phyloP scores from a whole-genome alignment of 2,329 filamentous ascomycete species.

The Fusarium caatingaense region DNA sequence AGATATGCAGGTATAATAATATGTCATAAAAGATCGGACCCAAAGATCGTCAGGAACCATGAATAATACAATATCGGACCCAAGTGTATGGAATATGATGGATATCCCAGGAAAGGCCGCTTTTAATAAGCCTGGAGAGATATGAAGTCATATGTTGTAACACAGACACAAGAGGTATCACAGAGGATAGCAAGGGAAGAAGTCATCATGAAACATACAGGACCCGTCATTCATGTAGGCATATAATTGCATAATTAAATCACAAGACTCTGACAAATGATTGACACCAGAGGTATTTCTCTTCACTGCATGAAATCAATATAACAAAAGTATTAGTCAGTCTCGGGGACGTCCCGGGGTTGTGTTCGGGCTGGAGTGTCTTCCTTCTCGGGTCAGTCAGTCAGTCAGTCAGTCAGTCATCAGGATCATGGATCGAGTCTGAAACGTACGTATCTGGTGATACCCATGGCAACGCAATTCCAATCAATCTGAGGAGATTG shows the following conservation, averaged over 20 bases:
- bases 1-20: neutral
- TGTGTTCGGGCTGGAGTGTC: conserved; percentile 22
- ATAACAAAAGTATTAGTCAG: conserved; percentile 28
- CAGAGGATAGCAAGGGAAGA: neutral
- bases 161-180: neutral
- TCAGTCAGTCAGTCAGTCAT: neutral
- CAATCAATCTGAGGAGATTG: conserved; percentile 44
- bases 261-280: neutral
- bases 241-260: neutral
- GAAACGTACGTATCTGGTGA: conserved; percentile 24
- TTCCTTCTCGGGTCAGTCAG: neutral
- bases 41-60: neutral
- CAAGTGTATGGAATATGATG: neutral
- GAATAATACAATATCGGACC: neutral
- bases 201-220: neutral
- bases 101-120: neutral
- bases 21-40: neutral
- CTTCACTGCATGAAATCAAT: conserved; percentile 27
- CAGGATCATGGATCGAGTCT: conserved; percentile 13
- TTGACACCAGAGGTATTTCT: neutral
- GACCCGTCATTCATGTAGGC: neutral
- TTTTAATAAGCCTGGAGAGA: neutral
- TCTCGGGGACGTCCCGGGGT: conserved; percentile 18
- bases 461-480: conserved; percentile 38
- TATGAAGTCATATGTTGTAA: neutral